These are phyloP conservation scores for Cyberlindnera bimundalis DNA, from an alignment of 805 yeast species.

Conservation along the genomic window DNA sequence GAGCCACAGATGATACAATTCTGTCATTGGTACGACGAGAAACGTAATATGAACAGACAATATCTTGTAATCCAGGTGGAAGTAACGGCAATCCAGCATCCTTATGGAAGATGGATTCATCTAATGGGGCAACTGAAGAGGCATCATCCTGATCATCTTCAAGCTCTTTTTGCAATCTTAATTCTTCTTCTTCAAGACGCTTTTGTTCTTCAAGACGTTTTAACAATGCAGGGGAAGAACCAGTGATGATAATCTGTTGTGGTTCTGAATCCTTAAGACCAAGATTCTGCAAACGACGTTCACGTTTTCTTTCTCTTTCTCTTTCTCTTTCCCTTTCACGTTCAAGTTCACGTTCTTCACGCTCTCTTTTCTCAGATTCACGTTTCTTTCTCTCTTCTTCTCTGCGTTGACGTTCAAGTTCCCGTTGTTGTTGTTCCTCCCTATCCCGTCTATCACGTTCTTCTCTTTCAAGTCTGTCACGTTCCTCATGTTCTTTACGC, in stretches of 20 bases:
- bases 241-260: constrained; percentile 16
- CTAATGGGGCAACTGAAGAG: constrained; percentile 13
- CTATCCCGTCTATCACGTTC: constrained; percentile 2
- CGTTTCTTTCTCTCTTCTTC: constrained; percentile 9
- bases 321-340: constrained; percentile 9
- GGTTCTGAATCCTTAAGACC: constrained; percentile 9
- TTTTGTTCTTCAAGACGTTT: constrained; percentile 12
- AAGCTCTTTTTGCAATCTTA: neutral
- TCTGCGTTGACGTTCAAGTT: constrained; percentile 5
- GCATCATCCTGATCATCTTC: constrained; percentile 1
- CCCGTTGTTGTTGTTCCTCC: constrained; percentile 1
- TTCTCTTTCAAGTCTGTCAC: constrained; percentile 4
- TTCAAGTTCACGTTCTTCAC: constrained; percentile 14
- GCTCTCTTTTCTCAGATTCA: constrained; percentile 10
- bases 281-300: constrained; percentile 11
- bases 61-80: constrained; percentile 33
- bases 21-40: constrained; percentile 11
- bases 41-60: constrained; percentile 28
- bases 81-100: constrained; percentile 20
- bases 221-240: constrained; percentile 10
- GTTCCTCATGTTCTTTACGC: constrained; percentile 7
- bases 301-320: constrained; percentile 12
- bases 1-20: constrained; percentile 8
- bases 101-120: constrained; percentile 18
- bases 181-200: constrained; percentile 4